Base-by-base conservation (phyloP, 257 asterid genomes). In the Asclepias syriaca region DNA sequence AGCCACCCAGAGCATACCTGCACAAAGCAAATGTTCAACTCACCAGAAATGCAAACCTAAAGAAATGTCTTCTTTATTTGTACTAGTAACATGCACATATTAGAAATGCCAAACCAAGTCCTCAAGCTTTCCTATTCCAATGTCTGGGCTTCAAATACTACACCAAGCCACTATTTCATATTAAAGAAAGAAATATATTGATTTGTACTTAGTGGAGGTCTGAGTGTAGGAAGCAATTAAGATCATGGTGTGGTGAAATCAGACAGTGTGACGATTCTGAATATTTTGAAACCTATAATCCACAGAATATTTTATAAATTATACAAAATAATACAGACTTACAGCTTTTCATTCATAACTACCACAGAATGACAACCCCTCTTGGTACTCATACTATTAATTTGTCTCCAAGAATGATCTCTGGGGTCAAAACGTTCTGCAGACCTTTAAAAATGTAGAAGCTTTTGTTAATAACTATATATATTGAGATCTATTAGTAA, bases 381-480 rank as follows among this genome's bases (percentile, higher is more conserved):
- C 57, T 49, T 75, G 24, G 79, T 76, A 66, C 59, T 82, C 97
- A 89, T 89, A 54, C 89, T 82, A 78, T 75, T 79, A 34, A 86
- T 82, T 72, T 77, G 85, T 70, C 81, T 78, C 97, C 97, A 89
- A 48, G 90, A 80, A 82, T 89, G 90, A 75, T 92, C 97, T 76
- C 97, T 83, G 39, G 96, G 96, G 78, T 92, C 97, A 68, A 87
- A 92, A 77, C 95, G 87, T 85, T 92, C 97, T 59, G 92, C 96
- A 78, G 95, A 80, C 84, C 97, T 92, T 72, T 54, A 39, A 79
- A 54, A 21, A 39, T 34, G 21, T 18, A 48, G 48, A 56, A 54
- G 46, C 57, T 11, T 32, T 29, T 15, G 54, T 66, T 54, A 45
- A 50, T 11, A 34, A 34, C 39, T 3, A 34, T 34, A 34, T 34